A percentile compares a stretch with the other conserved stretches of the same genome.
phyloP scores from a whole-genome alignment of 2,329 filamentous ascomycete species.

The Chalara sp. region DNA sequence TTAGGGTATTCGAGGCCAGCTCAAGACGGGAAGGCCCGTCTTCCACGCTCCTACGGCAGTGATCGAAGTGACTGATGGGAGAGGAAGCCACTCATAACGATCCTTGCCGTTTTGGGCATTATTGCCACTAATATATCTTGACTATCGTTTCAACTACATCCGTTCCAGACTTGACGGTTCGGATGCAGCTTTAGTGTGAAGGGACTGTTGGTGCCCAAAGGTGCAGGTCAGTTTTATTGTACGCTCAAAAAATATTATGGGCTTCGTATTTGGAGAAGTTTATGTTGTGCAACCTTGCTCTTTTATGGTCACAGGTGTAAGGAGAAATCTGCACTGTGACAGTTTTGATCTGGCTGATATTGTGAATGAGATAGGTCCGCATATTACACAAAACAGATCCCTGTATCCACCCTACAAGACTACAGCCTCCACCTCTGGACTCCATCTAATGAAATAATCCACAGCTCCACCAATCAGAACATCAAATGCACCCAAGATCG shows the following conservation, averaged over 20 bases:
- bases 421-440: conserved; percentile 2
- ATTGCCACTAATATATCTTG: background rate
- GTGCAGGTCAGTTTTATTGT: conserved; percentile 2
- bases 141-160: background rate
- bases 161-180: background rate
- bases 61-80: background rate
- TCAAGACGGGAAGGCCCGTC: background rate
- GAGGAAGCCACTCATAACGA: background rate
- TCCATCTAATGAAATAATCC: conserved; percentile 5
- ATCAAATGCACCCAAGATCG: background rate
- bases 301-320: conserved; percentile 8
- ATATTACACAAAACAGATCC: conserved; percentile 4
- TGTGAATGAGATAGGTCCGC: conserved; percentile 4
- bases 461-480: background rate
- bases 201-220: conserved; percentile 1
- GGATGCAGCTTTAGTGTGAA: background rate
- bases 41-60: background rate
- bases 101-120: background rate
- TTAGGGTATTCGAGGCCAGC: too few relatives aligned
- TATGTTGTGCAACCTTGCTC: background rate
- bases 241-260: background rate
- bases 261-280: background rate
- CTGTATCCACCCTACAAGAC: background rate
- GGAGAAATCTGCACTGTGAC: conserved; percentile 1
- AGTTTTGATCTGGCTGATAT: conserved; percentile 11